Percentiles rank a stretch among this genome's conserved stretches.
These are phyloP conservation scores for Peronosclerospora sorghi DNA, from an alignment of 352 stramenopile species.

Conservation along the genomic window DNA sequence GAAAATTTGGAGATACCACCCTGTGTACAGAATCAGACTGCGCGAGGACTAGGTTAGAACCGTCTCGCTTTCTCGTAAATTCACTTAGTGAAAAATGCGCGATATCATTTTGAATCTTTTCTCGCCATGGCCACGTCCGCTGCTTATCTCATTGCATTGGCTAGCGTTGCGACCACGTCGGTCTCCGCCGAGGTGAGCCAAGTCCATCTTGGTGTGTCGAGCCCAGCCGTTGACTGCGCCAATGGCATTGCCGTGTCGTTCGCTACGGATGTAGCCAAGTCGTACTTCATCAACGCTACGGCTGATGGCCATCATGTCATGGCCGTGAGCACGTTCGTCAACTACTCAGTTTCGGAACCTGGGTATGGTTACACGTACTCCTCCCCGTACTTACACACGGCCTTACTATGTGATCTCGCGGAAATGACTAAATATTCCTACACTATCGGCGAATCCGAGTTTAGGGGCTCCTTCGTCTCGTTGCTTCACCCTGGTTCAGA, in stretches of 20 bases:
- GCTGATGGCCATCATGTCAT: constrained; percentile 8
- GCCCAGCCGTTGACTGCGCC: constrained; percentile 16
- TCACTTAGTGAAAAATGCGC: neutral
- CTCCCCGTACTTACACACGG: constrained; percentile 40
- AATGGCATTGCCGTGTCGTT: constrained; percentile 35
- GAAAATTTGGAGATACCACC: no score
- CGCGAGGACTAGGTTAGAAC: no score
- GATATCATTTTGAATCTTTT: constrained; percentile 16
- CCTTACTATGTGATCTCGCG: constrained; percentile 27
- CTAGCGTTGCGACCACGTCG: constrained; percentile 7
- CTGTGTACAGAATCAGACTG: no score
- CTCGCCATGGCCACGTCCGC: constrained; percentile 12
- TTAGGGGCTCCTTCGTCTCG: constrained; percentile 24
- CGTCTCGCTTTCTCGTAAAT: no score
- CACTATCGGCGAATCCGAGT: constrained; percentile 28
- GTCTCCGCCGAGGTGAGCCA: constrained; percentile 29
- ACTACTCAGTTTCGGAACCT: constrained; percentile 25
- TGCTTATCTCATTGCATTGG: constrained; percentile 6
- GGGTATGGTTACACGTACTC: constrained; percentile 41
- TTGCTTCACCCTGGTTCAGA: constrained; percentile 20
- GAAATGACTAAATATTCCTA: constrained; percentile 38
- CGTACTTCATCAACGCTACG: constrained; percentile 22
- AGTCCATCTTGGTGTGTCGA: constrained; percentile 34
- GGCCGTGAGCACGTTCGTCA: constrained; percentile 20
- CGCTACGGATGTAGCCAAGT: constrained; percentile 16